Percentiles rank a stretch among this genome's conserved stretches.
Evolutionary conservation across 768 basidiomycete genomes (phyloP).

Genomic region (Tulasnella sp.): DNA sequence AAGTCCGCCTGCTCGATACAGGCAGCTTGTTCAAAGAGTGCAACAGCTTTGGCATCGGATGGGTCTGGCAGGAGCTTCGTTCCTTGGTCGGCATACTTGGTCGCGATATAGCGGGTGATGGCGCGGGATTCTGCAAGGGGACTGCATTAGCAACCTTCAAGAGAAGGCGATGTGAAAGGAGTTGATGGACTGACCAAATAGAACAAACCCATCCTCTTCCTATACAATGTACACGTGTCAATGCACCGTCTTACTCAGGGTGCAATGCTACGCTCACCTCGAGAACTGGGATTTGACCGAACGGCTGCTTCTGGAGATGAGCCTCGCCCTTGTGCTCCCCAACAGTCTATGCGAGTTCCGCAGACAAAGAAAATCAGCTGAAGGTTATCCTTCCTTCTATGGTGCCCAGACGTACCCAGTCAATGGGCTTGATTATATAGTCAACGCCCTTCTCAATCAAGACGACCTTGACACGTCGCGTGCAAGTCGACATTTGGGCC

Average conservation of each 20-base stretch:
- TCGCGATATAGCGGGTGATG: constrained; percentile 50
- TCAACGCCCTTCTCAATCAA: constrained; percentile 51
- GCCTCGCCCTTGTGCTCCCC: constrained; percentile 22
- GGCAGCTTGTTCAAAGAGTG: constrained; percentile 44
- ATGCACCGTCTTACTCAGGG: no score
- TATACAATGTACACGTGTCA: constrained; percentile 24
- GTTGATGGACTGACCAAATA: constrained; percentile 34
- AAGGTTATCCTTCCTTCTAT: not conserved
- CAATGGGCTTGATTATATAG: constrained; percentile 43
- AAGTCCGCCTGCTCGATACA: constrained; percentile 50
- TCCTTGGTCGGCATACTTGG: constrained; percentile 47
- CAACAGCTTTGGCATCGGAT: constrained; percentile 33
- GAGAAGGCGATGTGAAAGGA: not conserved
- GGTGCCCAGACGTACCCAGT: constrained; percentile 23
- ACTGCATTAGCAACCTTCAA: not conserved
- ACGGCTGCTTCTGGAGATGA: constrained; percentile 49
- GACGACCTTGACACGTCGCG: constrained; percentile 44
- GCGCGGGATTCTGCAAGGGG: constrained; percentile 46
- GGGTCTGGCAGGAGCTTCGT: constrained; percentile 42
- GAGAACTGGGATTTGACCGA: constrained; percentile 55
- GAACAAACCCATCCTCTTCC: constrained; percentile 49
- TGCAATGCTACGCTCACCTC: constrained; percentile 25
- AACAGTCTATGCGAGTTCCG: not conserved
- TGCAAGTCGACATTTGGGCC: constrained; percentile 38
- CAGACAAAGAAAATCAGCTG: not conserved